phyloP scores from a whole-genome alignment of 305 asterid genomes.

The Fraxinus paxiana region DNA sequence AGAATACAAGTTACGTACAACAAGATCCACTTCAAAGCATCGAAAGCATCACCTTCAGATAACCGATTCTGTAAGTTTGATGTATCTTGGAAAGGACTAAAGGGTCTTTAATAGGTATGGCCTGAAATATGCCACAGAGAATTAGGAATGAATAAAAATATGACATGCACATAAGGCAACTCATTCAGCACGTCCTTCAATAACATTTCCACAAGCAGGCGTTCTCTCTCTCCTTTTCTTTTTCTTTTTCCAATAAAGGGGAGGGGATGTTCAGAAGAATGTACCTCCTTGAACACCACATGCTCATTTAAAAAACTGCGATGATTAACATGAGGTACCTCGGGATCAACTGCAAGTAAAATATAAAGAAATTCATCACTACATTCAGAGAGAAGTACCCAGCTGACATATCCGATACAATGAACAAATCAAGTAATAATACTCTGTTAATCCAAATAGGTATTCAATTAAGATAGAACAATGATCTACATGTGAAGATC shows the following conservation, averaged over 20 bases:
- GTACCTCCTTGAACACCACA: slow-evolving; percentile 90
- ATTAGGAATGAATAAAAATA: slow-evolving; percentile 17
- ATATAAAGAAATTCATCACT: slow-evolving; percentile 19
- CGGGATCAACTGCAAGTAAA: slow-evolving; percentile 77
- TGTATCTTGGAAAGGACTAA: slow-evolving; percentile 82
- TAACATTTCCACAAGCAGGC: neutral
- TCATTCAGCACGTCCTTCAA: neutral
- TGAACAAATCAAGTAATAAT: slow-evolving; percentile 2
- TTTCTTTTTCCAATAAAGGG: neutral
- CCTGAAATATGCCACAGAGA: slow-evolving; percentile 47
- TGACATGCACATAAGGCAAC: slow-evolving; percentile 4
- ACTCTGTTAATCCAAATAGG: neutral
- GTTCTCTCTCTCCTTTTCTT: neutral
- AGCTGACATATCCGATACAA: neutral
- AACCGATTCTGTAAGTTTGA: slow-evolving; percentile 87
- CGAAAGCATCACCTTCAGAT: slow-evolving; percentile 63
- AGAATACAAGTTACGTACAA: slow-evolving; percentile 2
- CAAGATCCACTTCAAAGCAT: slow-evolving; percentile 12
- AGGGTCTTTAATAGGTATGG: slow-evolving; percentile 78
- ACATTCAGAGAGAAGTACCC: slow-evolving; percentile 22
- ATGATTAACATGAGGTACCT: slow-evolving; percentile 62
- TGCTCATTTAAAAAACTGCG: slow-evolving; percentile 83
- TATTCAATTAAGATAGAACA: slow-evolving; percentile 9
- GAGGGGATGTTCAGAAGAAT: slow-evolving; percentile 4
- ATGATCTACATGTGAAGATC: neutral